Base-by-base conservation (phyloP, 192 early-diverging fungal species). In the Geranomyces variabilis region DNA sequence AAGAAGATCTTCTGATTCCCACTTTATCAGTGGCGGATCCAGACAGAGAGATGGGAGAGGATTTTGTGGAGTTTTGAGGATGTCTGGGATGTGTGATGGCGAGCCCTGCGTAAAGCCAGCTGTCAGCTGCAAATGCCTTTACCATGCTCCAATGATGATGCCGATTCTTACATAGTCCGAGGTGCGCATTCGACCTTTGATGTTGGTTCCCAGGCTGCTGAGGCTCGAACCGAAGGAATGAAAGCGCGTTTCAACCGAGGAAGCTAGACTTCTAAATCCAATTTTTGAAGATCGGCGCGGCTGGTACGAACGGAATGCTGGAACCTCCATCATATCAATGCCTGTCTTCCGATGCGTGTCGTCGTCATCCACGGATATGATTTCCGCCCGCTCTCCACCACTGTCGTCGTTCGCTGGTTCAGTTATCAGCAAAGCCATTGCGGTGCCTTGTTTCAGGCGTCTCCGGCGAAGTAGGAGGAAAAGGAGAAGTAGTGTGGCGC, bases 181-280 rank as follows among this genome's bases (percentile, higher is more conserved):
- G 17, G 1, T 26, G 17, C 17, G 17, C 58, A 34, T 33, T 8
- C 31, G 58, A 7, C 58, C 58, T 30, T 34, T 60, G 15, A 28
- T 17, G 31, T 29, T 60, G 7, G 58, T 28, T 33, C 58, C 58
- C 7, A 60, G 29, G 29, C 58, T 34, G 8, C 29, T 60, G 58
- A 60, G 24, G 29, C 58, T 60, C 29, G 58, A 60, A 26, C 58
- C 31, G 7, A 60, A 19, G 4, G 58, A 60, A 8, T 60, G 58
- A 33, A 60, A 33, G 58, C 58, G 9, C 3, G 21, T 33, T 34
- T 60, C 58, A 17, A 60, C 58, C 17, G 58, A 60, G 4, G 58
- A 60, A 17, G 58, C 58, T 28, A 60, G 31, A 19, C 31, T 26
- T 19, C 29, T 60, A 4, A 60, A 60, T 5, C 58, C 58, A 4